Percentiles rank a stretch among this genome's conserved stretches.
These are phyloP conservation scores for Brassica rapa DNA, from an alignment of 345 rosid genomes.

Conservation along the genomic window DNA sequence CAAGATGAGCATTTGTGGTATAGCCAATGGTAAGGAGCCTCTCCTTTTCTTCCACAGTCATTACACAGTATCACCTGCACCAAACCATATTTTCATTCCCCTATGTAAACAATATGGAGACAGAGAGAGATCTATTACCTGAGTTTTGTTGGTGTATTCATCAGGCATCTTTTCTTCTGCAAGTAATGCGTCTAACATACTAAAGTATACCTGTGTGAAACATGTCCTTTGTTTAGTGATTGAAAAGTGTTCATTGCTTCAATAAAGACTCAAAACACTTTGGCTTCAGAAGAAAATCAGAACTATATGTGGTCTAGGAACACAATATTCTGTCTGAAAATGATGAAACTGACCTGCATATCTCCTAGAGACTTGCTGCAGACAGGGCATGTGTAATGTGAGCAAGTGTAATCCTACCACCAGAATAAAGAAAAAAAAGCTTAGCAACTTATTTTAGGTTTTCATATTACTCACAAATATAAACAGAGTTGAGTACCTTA, in stretches of 20 bases:
- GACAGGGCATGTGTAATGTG: constrained; percentile 82
- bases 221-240: constrained; percentile 10
- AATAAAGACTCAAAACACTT: constrained; percentile 10
- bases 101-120: background rate
- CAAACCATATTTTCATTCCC: background rate
- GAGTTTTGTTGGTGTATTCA: constrained; percentile 62
- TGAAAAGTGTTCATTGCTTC: constrained; percentile 9
- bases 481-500: constrained; percentile 46
- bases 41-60: constrained; percentile 74
- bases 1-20: constrained; percentile 65
- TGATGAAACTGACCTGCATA: constrained; percentile 71
- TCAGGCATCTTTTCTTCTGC: constrained; percentile 76
- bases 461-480: background rate
- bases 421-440: constrained; percentile 33
- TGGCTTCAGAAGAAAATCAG: background rate
- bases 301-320: background rate
- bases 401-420: constrained; percentile 71
- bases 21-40: constrained; percentile 67
- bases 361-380: constrained; percentile 97
- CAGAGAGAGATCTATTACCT: constrained; percentile 48
- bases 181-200: constrained; percentile 77
- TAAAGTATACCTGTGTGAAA: constrained; percentile 64
- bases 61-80: constrained; percentile 63
- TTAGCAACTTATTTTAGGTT: background rate
- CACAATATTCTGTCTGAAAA: background rate